A percentile compares a stretch with the other conserved stretches of the same genome.
phyloP scores from a whole-genome alignment of 2,329 filamentous ascomycete species.

The Penicillium thymicola region DNA sequence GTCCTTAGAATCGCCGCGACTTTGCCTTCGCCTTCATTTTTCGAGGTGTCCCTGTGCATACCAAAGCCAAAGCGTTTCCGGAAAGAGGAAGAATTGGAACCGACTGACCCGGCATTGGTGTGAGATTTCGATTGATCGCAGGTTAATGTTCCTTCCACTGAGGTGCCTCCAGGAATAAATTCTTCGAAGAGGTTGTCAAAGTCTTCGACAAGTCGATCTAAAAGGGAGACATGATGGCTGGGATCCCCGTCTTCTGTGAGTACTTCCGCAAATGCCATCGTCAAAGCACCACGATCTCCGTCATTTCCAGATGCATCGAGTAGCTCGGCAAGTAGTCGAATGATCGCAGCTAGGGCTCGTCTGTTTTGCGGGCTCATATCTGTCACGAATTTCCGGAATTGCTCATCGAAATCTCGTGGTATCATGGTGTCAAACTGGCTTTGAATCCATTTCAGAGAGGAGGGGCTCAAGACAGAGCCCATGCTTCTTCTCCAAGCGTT shows the following conservation, averaged over 20 bases:
- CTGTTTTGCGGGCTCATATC: constrained; percentile 59
- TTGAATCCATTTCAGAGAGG: constrained; percentile 72
- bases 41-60: constrained; percentile 75
- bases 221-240: constrained; percentile 78
- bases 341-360: constrained; percentile 76
- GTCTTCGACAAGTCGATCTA: constrained; percentile 86
- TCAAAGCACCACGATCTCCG: constrained; percentile 82
- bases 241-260: constrained; percentile 74
- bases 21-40: constrained; percentile 63
- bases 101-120: constrained; percentile 69
- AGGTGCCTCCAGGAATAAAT: constrained; percentile 45
- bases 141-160: constrained; percentile 38
- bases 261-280: constrained; percentile 82
- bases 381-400: constrained; percentile 52
- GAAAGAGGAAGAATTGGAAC: constrained; percentile 82
- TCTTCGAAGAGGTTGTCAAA: constrained; percentile 85
- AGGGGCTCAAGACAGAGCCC: constrained; percentile 73
- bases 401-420: constrained; percentile 52
- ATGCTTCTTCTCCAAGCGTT: constrained; percentile 87
- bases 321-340: constrained; percentile 81
- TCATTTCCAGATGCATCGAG: constrained; percentile 89
- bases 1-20: constrained; percentile 78
- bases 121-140: constrained; percentile 61
- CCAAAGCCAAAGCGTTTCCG: constrained; percentile 81
- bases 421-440: constrained; percentile 42